Evolutionary conservation across 306 rosid genomes (phyloP).

Genomic region (Medicago lupulina): DNA sequence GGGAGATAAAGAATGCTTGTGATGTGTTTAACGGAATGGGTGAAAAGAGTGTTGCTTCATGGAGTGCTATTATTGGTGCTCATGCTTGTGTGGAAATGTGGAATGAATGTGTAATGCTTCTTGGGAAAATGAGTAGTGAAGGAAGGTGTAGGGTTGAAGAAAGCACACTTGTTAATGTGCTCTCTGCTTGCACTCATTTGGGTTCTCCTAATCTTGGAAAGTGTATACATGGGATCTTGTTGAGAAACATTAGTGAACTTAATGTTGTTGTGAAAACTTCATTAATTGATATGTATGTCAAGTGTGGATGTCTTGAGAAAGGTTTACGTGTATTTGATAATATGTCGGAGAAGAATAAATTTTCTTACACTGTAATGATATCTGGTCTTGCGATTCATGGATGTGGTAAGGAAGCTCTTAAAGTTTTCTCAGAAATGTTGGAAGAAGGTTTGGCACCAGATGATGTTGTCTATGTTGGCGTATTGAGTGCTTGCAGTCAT

Average conservation of each 20-base stretch:
- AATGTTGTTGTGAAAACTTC: constrained; percentile 82
- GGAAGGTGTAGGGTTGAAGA: constrained; percentile 77
- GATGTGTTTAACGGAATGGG: constrained; percentile 59
- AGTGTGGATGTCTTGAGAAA: constrained; percentile 76
- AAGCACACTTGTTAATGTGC: constrained; percentile 70
- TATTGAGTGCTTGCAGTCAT: constrained; percentile 74
- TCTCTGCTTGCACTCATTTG: constrained; percentile 85
- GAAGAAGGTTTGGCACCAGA: constrained; percentile 72
- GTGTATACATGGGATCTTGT: constrained; percentile 68
- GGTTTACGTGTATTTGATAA: constrained; percentile 57
- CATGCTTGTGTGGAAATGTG: constrained; percentile 71
- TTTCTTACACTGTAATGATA: constrained; percentile 76
- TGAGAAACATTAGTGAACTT: constrained; percentile 72
- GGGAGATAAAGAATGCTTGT: constrained; percentile 49
- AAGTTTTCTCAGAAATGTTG: constrained; percentile 66
- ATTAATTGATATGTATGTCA: constrained; percentile 80
- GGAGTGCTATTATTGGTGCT: constrained; percentile 87
- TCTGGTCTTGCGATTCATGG: constrained; percentile 88
- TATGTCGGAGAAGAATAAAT: constrained; percentile 67
- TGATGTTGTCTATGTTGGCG: constrained; percentile 67
- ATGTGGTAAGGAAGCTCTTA: constrained; percentile 71
- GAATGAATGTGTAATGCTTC: constrained; percentile 70
- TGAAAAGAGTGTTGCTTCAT: constrained; percentile 75
- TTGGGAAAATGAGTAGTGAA: constrained; percentile 66
- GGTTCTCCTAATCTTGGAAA: constrained; percentile 76